Evolutionary conservation across 2,329 filamentous ascomycete genomes (phyloP), one percentile per base, ranked within the genome.

Genomic region (Colletotrichum karsti): DNA sequence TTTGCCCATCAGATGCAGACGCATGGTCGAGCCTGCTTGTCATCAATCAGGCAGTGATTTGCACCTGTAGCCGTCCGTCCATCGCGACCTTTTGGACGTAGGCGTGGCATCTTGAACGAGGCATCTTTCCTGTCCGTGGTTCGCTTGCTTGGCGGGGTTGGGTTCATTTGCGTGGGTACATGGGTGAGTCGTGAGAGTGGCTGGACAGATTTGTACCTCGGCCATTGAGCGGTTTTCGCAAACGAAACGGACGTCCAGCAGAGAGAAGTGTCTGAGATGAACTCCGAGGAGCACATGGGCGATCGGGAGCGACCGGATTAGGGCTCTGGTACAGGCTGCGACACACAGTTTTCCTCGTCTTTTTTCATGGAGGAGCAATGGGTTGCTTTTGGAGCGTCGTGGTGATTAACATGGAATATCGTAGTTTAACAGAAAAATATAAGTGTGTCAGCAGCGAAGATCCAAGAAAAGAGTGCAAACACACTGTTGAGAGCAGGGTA

Each of bases 261-360:
- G 44, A 12, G 12, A n/a, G 28, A 12, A 60, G 46, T 35, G 50
- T 51, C 69, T 48, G 56, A 62, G 41, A 66, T 44, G 58, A 71
- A 70, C 63, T 55, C 35, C 42, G 42, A 63, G 42, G 53, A 58
- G 10, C 22, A 22, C 41, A 56, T 35, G 39, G 53, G 22, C 33
- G 64, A 48, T 69, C 66, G 60, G 57, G 61, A 18, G 35, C 61
- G 62, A 46, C 54, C 56, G 67, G 71, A 74, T 72, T 70, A 71
- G 69, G 70, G 62, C 41, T 68, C 57, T 44, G 59, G 68, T 70
- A 73, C 70, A 69, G 70, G 63, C 46, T 63, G 59, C 44, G 70
- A 74, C 71, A 74, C 71, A 73, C 70, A 73, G 30, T n/a, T 42
- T 20, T n/a, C 18, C 20, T 26, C 18, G 24, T 42, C 12, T 48